Percentiles rank a stretch among this genome's conserved stretches.
Evolutionary conservation across 306 rosid genomes (phyloP).

Genomic region (Fragaria iinumae): DNA sequence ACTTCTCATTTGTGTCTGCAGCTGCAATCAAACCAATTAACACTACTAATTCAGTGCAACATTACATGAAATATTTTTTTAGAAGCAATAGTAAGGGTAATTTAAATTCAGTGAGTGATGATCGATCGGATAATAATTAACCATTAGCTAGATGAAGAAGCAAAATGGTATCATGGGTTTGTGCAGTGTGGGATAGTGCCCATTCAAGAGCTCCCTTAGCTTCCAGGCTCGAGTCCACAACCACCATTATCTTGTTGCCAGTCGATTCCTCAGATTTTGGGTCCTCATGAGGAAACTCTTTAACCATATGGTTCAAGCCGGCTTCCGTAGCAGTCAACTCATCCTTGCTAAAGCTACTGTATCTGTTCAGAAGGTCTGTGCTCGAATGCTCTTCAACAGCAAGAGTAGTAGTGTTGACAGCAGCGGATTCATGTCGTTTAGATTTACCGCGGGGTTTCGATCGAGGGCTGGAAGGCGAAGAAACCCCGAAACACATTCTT

Average conservation of each 20-base stretch:
- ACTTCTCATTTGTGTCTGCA: constrained; percentile 36
- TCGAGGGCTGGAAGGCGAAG: not conserved
- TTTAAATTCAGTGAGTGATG: not conserved
- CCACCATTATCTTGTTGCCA: constrained; percentile 76
- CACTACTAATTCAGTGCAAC: not conserved
- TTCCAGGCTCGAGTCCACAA: constrained; percentile 74
- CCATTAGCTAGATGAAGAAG: constrained; percentile 46
- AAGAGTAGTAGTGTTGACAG: not conserved
- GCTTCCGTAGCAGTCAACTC: not conserved
- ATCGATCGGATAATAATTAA: not conserved
- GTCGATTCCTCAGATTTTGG: not conserved
- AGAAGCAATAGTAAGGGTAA: not conserved
- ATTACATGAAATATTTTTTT: not conserved
- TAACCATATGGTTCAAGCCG: not conserved
- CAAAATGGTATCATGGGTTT: constrained; percentile 51
- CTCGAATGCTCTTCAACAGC: not conserved
- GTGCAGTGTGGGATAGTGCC: constrained; percentile 83
- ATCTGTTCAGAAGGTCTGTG: not conserved
- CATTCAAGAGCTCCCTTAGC: constrained; percentile 83
- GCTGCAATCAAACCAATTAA: constrained; percentile 18
- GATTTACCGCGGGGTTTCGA: not conserved
- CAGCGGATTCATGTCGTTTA: not conserved
- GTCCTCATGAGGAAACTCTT: not conserved
- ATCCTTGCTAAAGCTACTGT: not conserved
- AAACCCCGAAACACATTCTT: constrained; percentile 37